A percentile compares a stretch with the other conserved stretches of the same genome.
phyloP scores from a whole-genome alignment of 805 yeast genomes.

The Teunomyces cretensis region DNA sequence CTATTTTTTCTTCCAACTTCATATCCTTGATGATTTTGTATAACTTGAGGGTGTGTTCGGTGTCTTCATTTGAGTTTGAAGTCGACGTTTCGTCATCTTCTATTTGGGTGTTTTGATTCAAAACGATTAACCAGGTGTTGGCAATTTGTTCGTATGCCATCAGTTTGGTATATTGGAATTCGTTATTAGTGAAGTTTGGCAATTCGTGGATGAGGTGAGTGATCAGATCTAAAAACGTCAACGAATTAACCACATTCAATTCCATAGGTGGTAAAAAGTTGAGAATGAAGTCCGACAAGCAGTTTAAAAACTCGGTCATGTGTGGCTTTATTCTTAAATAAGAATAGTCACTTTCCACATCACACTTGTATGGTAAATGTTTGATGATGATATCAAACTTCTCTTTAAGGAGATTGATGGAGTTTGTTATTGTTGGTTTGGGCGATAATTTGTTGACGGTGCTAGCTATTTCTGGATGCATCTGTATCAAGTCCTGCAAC shows the following conservation, averaged over 20 bases:
- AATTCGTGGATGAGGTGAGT: constrained; percentile 58
- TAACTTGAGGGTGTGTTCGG: constrained; percentile 20
- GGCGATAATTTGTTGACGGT: constrained; percentile 57
- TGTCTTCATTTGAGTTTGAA: constrained; percentile 2
- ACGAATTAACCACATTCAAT: constrained; percentile 48
- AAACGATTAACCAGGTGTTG: constrained; percentile 54
- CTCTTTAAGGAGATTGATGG: constrained; percentile 48
- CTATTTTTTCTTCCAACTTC: constrained; percentile 42
- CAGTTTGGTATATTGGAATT: constrained; percentile 49
- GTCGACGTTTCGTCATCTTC: constrained; percentile 7
- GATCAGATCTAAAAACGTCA: constrained; percentile 63
- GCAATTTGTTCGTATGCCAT: constrained; percentile 63
- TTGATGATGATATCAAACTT: constrained; percentile 46
- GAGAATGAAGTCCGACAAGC: constrained; percentile 72
- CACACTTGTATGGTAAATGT: constrained; percentile 75
- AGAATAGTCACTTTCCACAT: constrained; percentile 70
- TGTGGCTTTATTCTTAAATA: constrained; percentile 68
- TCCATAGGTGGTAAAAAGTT: constrained; percentile 74
- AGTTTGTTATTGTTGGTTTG: constrained; percentile 51
- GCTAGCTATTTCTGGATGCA: constrained; percentile 60
- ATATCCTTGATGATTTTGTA: constrained; percentile 33
- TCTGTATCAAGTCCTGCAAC: constrained; percentile 50
- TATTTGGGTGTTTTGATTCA: constrained; percentile 23
- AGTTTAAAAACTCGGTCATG: constrained; percentile 66
- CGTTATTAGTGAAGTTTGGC: constrained; percentile 64